Percentiles rank a stretch among this genome's conserved stretches.
These are phyloP conservation scores for Pseudogymnoascus sp. DNA, from an alignment of 2,329 filamentous ascomycete genomes.

Conservation along the genomic window DNA sequence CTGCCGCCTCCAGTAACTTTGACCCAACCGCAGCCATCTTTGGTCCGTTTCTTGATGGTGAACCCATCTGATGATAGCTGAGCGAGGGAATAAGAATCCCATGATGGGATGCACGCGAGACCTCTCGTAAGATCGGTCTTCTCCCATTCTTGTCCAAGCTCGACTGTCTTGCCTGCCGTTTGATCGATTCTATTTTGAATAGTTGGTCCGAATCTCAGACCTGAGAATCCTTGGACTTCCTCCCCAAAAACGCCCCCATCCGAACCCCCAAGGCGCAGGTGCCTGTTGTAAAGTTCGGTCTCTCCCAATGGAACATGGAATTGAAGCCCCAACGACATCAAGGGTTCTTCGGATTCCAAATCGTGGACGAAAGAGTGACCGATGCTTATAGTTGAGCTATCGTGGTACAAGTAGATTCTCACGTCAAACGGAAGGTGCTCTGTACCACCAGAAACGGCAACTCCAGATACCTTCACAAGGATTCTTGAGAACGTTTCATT, in stretches of 20 bases:
- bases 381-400: slow-evolving; percentile 19
- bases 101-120: slow-evolving; percentile 43
- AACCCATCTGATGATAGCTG: slow-evolving; percentile 55
- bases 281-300: background rate
- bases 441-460: background rate
- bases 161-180: slow-evolving; percentile 5
- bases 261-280: slow-evolving; percentile 16
- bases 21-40: slow-evolving; percentile 47
- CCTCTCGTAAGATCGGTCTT: slow-evolving; percentile 5
- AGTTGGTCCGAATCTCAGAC: slow-evolving; percentile 10
- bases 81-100: slow-evolving; percentile 49
- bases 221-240: slow-evolving; percentile 28
- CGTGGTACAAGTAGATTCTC: background rate
- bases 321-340: background rate
- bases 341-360: background rate
- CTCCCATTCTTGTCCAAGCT: slow-evolving; percentile 7
- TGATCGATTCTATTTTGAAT: slow-evolving; percentile 15
- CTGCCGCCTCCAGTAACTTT: slow-evolving; percentile 48
- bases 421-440: background rate
- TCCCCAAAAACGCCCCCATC: slow-evolving; percentile 28
- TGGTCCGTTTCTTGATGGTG: slow-evolving; percentile 51
- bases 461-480: background rate
- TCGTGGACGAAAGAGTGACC: slow-evolving; percentile 19
- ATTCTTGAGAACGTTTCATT: background rate
- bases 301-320: background rate